These are phyloP conservation scores for Mrakiaceae sp. DNA, from an alignment of 1,284 basidiomycete genomes.

Conservation along the genomic window DNA sequence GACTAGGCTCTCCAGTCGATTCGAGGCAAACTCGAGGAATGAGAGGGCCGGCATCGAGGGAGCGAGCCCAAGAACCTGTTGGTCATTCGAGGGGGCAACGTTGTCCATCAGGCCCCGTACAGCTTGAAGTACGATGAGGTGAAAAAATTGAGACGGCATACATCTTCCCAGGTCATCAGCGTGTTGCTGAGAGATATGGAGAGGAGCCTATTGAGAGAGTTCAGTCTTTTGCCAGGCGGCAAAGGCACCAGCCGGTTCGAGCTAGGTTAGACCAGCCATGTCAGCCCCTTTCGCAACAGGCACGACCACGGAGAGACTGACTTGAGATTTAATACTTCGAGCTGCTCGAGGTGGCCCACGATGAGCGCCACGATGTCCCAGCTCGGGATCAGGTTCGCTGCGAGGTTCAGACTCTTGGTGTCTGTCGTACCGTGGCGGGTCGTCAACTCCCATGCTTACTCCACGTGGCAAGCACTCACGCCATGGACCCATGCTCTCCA, in stretches of 20 bases:
- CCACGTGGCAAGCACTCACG: neutral
- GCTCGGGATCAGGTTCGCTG: conserved; percentile 56
- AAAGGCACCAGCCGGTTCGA: conserved; percentile 22
- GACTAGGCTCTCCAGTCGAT: neutral
- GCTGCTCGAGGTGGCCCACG: conserved; percentile 46
- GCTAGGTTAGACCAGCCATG: conserved; percentile 8
- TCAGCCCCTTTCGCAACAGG: conserved; percentile 1
- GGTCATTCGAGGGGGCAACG: neutral
- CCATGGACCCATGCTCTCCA: conserved; percentile 48
- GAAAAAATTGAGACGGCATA: conserved; percentile 26
- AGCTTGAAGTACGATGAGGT: neutral
- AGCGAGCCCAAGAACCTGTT: neutral
- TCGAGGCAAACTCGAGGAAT: neutral
- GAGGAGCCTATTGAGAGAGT: neutral
- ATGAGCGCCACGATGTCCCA: conserved; percentile 65
- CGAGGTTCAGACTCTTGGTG: conserved; percentile 69
- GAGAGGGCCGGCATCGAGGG: neutral
- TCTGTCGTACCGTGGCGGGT: conserved; percentile 39
- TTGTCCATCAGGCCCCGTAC: neutral
- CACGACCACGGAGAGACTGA: conserved; percentile 31
- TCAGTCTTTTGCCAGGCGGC: conserved; percentile 23
- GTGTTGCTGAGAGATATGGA: conserved; percentile 61
- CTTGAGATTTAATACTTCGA: conserved; percentile 67
- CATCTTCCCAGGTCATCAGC: conserved; percentile 56
- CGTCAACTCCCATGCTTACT: neutral